Evolutionary conservation across 1,284 basidiomycete species (phyloP).

Genomic region (Cutaneotrichosporon cyanovorans): DNA sequence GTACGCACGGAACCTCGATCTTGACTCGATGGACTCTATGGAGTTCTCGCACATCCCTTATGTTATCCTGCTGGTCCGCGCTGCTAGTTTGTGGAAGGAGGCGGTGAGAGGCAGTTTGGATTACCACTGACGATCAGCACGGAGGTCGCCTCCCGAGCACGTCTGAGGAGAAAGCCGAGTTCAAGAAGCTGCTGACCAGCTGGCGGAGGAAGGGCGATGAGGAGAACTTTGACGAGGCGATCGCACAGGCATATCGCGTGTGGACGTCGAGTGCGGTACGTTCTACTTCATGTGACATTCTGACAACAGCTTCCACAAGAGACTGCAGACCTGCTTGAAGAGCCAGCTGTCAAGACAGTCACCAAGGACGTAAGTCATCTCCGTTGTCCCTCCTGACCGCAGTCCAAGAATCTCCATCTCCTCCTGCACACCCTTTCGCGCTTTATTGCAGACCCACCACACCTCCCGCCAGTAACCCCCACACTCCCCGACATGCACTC

Average conservation of each 20-base stretch:
- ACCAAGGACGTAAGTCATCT: constrained; percentile 35
- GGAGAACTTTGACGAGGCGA: constrained; percentile 94
- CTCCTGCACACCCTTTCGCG: constrained; percentile 69
- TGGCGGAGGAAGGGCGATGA: constrained; percentile 62
- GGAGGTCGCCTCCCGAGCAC: constrained; percentile 39
- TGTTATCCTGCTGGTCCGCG: constrained; percentile 74
- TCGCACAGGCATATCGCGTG: constrained; percentile 67
- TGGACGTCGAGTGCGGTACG: constrained; percentile 58
- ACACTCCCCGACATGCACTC: constrained; percentile 95
- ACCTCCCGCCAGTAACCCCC: constrained; percentile 55
- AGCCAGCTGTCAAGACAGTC: constrained; percentile 51
- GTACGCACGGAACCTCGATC: constrained; percentile 63
- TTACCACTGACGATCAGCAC: constrained; percentile 20
- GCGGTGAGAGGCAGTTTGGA: constrained; percentile 20
- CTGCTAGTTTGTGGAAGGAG: constrained; percentile 70
- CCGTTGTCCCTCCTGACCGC: constrained; percentile 4
- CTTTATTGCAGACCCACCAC: constrained; percentile 48
- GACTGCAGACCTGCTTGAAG: constrained; percentile 58
- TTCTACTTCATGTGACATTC: not conserved
- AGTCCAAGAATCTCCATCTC: constrained; percentile 69
- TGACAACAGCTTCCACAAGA: constrained; percentile 56
- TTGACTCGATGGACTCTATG: constrained; percentile 68
- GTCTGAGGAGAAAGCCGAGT: constrained; percentile 64
- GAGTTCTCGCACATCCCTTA: constrained; percentile 83
- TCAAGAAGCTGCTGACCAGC: constrained; percentile 53